These are phyloP conservation scores for Russula abietina DNA, from an alignment of 768 basidiomycete genomes.

Conservation along the genomic window DNA sequence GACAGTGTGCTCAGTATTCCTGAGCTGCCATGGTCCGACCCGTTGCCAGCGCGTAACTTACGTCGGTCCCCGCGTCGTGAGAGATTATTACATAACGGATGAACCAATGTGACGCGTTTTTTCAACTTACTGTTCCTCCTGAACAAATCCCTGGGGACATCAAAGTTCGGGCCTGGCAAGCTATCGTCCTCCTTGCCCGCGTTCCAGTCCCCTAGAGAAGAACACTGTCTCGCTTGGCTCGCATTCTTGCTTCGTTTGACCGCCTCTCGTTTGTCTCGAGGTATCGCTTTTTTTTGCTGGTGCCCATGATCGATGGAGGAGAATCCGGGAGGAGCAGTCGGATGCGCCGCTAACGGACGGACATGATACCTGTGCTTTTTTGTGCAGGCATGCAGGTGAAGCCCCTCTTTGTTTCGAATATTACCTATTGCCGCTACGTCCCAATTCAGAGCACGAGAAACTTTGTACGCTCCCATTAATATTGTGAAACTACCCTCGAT, in stretches of 20 bases:
- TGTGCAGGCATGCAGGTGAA: not conserved
- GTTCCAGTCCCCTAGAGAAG: slow-evolving; percentile 83
- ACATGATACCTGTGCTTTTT: slow-evolving; percentile 28
- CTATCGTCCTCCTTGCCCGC: slow-evolving; percentile 83
- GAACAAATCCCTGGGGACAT: slow-evolving; percentile 80
- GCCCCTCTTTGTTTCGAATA: not conserved
- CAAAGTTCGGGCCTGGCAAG: slow-evolving; percentile 87
- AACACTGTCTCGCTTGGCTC: slow-evolving; percentile 29
- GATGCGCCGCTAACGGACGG: slow-evolving; percentile 32
- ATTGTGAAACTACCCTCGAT: not conserved
- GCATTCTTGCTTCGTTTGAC: slow-evolving; percentile 37
- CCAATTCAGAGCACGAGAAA: not conserved
- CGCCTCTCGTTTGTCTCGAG: slow-evolving; percentile 47
- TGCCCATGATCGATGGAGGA: slow-evolving; percentile 52
- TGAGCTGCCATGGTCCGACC: not conserved
- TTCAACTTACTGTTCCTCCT: slow-evolving; percentile 25
- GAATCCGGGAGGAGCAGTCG: slow-evolving; percentile 33
- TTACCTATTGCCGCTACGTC: not conserved
- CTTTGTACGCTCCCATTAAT: not conserved
- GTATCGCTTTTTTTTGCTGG: slow-evolving; percentile 59
- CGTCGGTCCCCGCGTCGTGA: too few species aligned
- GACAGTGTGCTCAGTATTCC: not conserved
- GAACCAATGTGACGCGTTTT: slow-evolving; percentile 23
- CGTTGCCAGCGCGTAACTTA: too few species aligned
- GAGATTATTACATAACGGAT: slow-evolving; percentile 40